A percentile compares a stretch with the other conserved stretches of the same genome.
phyloP scores from a whole-genome alignment of 257 asterid species.

The Linaria vulgaris region DNA sequence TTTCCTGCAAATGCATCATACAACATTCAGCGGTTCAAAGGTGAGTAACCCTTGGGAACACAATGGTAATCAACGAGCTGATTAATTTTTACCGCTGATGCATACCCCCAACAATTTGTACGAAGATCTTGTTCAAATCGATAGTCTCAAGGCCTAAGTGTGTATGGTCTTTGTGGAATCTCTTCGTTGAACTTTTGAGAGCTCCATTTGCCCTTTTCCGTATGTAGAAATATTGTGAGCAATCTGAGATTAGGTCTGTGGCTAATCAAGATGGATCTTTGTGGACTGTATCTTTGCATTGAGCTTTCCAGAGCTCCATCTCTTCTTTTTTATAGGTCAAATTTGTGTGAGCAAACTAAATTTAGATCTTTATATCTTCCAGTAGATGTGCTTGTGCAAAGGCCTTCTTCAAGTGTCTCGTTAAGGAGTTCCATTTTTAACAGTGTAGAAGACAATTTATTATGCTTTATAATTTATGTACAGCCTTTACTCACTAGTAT shows the following conservation, averaged over 20 bases:
- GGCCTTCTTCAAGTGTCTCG: neutral
- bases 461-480: neutral
- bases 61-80: neutral
- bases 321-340: neutral
- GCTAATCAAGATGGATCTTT: neutral
- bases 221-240: too few species aligned
- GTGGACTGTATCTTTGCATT: neutral
- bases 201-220: too few species aligned
- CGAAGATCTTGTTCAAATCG: too few species aligned
- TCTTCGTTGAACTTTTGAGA: too few species aligned
- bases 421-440: neutral
- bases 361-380: neutral
- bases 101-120: neutral
- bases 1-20: conserved; percentile 92
- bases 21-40: conserved; percentile 97
- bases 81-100: neutral
- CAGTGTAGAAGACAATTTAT: neutral
- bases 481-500: neutral
- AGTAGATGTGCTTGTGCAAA: neutral
- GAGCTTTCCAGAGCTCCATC: neutral
- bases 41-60: conserved; percentile 32
- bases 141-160: neutral
- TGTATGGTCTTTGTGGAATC: too few species aligned
- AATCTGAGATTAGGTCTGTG: too few species aligned
- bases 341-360: neutral